Base-by-base conservation (phyloP, 352 stramenopile species). In the Thalassiosira livingstoniorum region DNA sequence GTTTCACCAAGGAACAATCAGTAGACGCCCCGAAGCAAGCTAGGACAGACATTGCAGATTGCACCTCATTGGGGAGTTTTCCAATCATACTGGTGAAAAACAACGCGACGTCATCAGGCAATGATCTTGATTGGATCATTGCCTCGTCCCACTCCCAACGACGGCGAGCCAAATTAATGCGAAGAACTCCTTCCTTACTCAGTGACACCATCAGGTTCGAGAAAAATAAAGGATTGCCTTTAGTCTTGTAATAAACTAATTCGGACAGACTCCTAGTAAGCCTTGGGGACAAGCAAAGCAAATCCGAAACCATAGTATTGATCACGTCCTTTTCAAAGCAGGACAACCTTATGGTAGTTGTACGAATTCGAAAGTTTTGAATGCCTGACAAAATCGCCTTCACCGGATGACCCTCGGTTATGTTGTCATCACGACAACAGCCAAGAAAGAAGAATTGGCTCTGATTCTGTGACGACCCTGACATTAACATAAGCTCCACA, bases 211-310 rank as follows among this genome's bases (percentile, higher is more conserved):
- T 60, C 23, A 78, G 34, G 31, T 31, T 4, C 3, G 39, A 32
- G 1, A 78, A 11, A 42, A 78, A 78, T 34, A 78, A 35, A 21
- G 70, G 55, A 27, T 78, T 78, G 2, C 67, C 67, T 29, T 63
- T 61, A 18, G 67, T 65, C 29, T 76, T 76, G 13, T 55, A 23
- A n/a, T 76, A 63, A 37, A 67, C 37, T 32, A 67, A 1, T 27
- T 21, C 25, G 7, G 67, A 43, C 21, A 76, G 37, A n/a, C 32
- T 2, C 18, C 34, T 27, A 27, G 67, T 67, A 1, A 76, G 31
- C 15, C 67, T 51, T 37, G 67, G 67, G 2, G 37, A 65, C 23
- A 63, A 13, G 35, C 35, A 57, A 1, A 75, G 32, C n/a, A 23
- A 51, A 10, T 75, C 67, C 25, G 67, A 75, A 18, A 76, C 4